phyloP scores from a whole-genome alignment of 768 basidiomycete genomes.

The Boletus subparvulus region DNA sequence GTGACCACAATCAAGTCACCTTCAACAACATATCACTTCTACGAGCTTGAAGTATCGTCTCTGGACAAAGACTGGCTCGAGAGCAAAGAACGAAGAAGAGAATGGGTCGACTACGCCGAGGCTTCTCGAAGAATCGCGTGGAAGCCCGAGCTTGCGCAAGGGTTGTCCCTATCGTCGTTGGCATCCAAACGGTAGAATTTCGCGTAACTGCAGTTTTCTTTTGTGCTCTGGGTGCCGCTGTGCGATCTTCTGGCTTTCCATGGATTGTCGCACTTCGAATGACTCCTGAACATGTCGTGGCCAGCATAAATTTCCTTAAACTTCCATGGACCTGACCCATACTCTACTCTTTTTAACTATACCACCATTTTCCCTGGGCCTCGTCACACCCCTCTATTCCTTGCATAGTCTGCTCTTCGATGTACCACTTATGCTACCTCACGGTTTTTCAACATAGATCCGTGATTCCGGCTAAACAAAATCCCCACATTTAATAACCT shows the following conservation, averaged over 20 bases:
- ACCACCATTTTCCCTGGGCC: conserved; percentile 23
- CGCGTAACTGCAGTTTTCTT: not conserved
- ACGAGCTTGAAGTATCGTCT: conserved; percentile 77
- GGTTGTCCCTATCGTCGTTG: conserved; percentile 67
- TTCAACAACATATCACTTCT: conserved; percentile 85
- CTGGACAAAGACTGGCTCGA: conserved; percentile 85
- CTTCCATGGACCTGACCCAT: conserved; percentile 24
- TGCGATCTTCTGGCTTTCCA: conserved; percentile 11
- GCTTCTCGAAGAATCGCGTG: conserved; percentile 72
- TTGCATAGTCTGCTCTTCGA: conserved; percentile 32
- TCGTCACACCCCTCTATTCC: conserved; percentile 16
- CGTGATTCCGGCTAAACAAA: conserved; percentile 19
- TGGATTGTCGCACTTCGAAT: conserved; percentile 12
- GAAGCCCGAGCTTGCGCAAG: conserved; percentile 84
- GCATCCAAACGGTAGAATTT: conserved; percentile 52
- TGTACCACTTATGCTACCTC: conserved; percentile 29
- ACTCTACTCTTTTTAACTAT: conserved; percentile 32
- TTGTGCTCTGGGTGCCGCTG: conserved; percentile 9
- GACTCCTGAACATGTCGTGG: conserved; percentile 14
- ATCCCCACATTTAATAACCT: conserved; percentile 25
- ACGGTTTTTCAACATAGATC: conserved; percentile 28
- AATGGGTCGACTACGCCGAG: conserved; percentile 89
- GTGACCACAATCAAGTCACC: conserved; percentile 80
- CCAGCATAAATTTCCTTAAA: conserved; percentile 20
- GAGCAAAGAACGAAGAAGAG: conserved; percentile 71